These are phyloP conservation scores for Medicago lupulina DNA, from an alignment of 306 rosid genomes.

Conservation along the genomic window DNA sequence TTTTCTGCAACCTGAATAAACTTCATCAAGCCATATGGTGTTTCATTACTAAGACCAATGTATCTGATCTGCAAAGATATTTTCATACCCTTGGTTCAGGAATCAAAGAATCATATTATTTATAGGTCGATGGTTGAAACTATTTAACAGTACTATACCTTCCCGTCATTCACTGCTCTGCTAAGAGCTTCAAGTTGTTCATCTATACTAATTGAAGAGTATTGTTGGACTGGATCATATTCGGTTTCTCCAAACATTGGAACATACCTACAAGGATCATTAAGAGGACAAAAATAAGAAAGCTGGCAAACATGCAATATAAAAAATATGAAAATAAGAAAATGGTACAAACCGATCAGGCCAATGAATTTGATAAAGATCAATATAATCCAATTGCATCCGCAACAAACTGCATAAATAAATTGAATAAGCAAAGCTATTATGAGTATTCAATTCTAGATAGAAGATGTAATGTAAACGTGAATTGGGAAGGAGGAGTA, in stretches of 20 bases:
- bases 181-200: slow-evolving; percentile 83
- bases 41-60: slow-evolving; percentile 89
- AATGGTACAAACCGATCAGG: slow-evolving; percentile 95
- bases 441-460: slow-evolving; percentile 33
- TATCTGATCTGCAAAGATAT: slow-evolving; percentile 71
- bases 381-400: slow-evolving; percentile 81
- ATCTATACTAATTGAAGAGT: slow-evolving; percentile 64
- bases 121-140: slow-evolving; percentile 24
- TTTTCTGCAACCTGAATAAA: slow-evolving; percentile 75
- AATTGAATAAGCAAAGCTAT: slow-evolving; percentile 35
- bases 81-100: slow-evolving; percentile 18
- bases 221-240: slow-evolving; percentile 73
- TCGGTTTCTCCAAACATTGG: slow-evolving; percentile 96
- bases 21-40: slow-evolving; percentile 94
- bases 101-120: not conserved
- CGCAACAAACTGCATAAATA: slow-evolving; percentile 70
- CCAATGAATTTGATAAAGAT: slow-evolving; percentile 95
- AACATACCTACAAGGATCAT: slow-evolving; percentile 62
- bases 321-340: slow-evolving; percentile 23
- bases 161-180: slow-evolving; percentile 70
- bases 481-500: slow-evolving; percentile 8
- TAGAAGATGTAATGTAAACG: slow-evolving; percentile 15
- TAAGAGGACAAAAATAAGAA: slow-evolving; percentile 20
- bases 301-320: not conserved
- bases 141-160: slow-evolving; percentile 51